phyloP scores from a whole-genome alignment of 2,329 filamentous ascomycete species.

The Graphilbum fragrans region DNA sequence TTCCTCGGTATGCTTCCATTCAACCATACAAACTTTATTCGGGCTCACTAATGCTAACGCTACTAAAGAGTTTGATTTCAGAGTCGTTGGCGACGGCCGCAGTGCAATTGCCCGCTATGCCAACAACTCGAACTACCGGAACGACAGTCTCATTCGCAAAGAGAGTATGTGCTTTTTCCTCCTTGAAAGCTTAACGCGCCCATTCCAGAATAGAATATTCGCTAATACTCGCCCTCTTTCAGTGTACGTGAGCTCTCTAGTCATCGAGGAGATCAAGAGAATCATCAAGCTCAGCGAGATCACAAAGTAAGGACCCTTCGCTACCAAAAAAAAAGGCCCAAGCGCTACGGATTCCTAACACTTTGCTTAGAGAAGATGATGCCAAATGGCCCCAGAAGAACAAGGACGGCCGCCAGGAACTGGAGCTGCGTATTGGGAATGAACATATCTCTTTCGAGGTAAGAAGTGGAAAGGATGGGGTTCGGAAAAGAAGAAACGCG shows the following conservation, averaged over 20 bases:
- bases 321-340: too few species aligned
- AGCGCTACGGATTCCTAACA: constrained; percentile 12
- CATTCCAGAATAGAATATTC: too few species aligned
- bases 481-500: too few species aligned
- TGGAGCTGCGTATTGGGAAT: constrained; percentile 86
- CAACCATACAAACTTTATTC: background rate
- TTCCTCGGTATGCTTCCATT: constrained; percentile 62
- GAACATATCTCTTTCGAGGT: constrained; percentile 98
- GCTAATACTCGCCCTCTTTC: background rate
- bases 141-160: constrained; percentile 97
- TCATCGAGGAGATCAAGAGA: constrained; percentile 90
- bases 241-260: constrained; percentile 92
- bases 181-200: background rate
- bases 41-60: constrained; percentile 11
- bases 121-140: constrained; percentile 99
- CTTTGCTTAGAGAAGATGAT: constrained; percentile 70
- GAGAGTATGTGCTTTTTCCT: constrained; percentile 59
- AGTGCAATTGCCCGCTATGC: constrained; percentile 93
- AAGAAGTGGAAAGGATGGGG: constrained; percentile 13
- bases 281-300: constrained; percentile 98
- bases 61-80: constrained; percentile 80
- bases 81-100: constrained; percentile 80
- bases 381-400: constrained; percentile 99
- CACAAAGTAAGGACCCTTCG: constrained; percentile 56
- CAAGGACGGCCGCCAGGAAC: constrained; percentile 92